Evolutionary conservation across 306 rosid genomes (phyloP), one percentile per base, ranked within the genome.

Genomic region (Malus fusca): DNA sequence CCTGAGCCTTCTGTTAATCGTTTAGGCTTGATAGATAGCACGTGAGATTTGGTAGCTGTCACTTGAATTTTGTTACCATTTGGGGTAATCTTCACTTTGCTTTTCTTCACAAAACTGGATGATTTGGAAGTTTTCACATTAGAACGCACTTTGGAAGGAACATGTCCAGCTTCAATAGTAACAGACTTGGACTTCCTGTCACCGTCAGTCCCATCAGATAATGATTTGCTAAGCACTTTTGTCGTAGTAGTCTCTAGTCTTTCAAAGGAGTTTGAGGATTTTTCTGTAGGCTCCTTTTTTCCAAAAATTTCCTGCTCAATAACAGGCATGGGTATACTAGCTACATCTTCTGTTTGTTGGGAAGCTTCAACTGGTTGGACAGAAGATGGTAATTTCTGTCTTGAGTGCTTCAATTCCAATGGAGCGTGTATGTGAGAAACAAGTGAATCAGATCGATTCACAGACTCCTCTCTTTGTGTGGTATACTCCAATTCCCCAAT

Each of bases 1-100:
- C 99, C 99, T 92, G 92, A 82, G 79, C 91, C 88, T 69, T 92
- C 96, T 28, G 88, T 79, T 67, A 77, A 84, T 82, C 83, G 88
- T 82, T 91, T 90, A 64, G 86, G 87, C 76, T 90, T 96, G 66
- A 79, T 62, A 55, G 88, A 84, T 46, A 85, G 82, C 78, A 79
- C 60, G 58, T 79, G 89, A 70, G 86, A 72, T 85, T 81, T 90
- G 73, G 70, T 87, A 79, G 80, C 69, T 13, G 77, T 71, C 78
- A 74, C 77, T 82, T 82, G 87, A 59, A 82, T 72, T 84, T 83
- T 87, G 76, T 78, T 78, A 11, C 83, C 72, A 68, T 66, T 75
- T 62, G 78, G 78, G 66, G 86, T 79, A 82, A 61, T 77, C 80
- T 75, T 77, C 84, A 84, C 82, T 80, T 92, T 92, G 51, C 87